Percentiles rank a stretch among this genome's conserved stretches.
Evolutionary conservation across 257 asterid species (phyloP).

Genomic region (Fraxinus anomala): DNA sequence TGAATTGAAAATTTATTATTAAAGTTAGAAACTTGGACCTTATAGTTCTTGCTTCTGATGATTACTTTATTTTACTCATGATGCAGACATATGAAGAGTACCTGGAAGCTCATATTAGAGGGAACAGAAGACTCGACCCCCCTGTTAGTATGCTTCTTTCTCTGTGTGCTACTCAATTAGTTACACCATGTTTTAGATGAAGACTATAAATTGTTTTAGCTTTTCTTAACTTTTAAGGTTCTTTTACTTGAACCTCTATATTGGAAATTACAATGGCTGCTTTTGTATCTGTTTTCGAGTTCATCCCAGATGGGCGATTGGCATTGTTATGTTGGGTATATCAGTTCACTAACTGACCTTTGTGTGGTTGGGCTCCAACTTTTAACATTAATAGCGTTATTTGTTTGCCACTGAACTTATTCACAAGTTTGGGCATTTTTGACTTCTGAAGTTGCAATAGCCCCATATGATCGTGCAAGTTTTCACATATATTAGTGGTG

Average conservation of each 20-base stretch:
- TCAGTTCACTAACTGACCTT: background rate
- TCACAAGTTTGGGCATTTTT: background rate
- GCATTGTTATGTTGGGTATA: background rate
- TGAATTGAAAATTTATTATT: constrained; percentile 4
- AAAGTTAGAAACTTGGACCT: constrained; percentile 2
- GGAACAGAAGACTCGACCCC: constrained; percentile 46
- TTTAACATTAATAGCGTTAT: constrained; percentile 6
- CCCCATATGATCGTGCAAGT: background rate
- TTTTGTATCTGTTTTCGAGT: background rate
- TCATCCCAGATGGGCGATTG: too few species aligned
- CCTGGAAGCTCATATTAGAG: constrained; percentile 74
- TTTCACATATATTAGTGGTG: too few species aligned
- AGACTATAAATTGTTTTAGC: constrained; percentile 13
- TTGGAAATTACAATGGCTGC: background rate
- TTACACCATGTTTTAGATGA: constrained; percentile 13
- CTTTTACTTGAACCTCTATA: background rate
- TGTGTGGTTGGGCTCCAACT: background rate
- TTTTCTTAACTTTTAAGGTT: constrained; percentile 21
- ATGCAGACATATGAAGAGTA: constrained; percentile 95
- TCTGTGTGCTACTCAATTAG: constrained; percentile 15
- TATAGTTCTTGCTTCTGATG: constrained; percentile 30
- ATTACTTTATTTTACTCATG: constrained; percentile 27
- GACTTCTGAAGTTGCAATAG: background rate
- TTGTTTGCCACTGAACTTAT: constrained; percentile 1
- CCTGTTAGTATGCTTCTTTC: constrained; percentile 54